Conservation (phyloP, 164 flowering plant genomes). For the Macadamia tetraphylla region DNA sequence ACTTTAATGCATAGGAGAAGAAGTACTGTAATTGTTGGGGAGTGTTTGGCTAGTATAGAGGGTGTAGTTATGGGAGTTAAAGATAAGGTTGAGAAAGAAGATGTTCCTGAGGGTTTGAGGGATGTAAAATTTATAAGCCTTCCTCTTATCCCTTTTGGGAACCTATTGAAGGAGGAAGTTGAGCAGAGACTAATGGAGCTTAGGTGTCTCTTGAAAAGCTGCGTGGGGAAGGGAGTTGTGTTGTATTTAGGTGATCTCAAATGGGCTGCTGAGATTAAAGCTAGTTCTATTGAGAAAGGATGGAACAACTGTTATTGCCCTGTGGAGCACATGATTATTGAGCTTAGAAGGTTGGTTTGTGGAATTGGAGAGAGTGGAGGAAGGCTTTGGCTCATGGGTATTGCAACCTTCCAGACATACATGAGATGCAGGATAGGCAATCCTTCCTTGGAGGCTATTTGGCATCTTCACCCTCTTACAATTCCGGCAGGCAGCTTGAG, state of each 20-base stretch:
- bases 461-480: slow-evolving; percentile 68
- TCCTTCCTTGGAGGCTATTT: slow-evolving; percentile 70
- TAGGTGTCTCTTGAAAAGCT: background rate
- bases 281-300: slow-evolving; percentile 25
- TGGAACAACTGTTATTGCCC: slow-evolving; percentile 46
- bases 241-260: background rate
- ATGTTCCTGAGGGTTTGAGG: slow-evolving; percentile 48
- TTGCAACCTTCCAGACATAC: slow-evolving; percentile 72
- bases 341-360: slow-evolving; percentile 61
- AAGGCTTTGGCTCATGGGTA: slow-evolving; percentile 73
- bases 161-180: slow-evolving; percentile 45
- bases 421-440: slow-evolving; percentile 60
- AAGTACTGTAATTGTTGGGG: slow-evolving; percentile 64
- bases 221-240: background rate
- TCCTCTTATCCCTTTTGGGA: slow-evolving; percentile 42
- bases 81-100: slow-evolving; percentile 56
- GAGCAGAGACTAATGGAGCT: background rate
- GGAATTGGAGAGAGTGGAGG: slow-evolving; percentile 45
- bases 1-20: slow-evolving; percentile 45
- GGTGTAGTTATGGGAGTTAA: slow-evolving; percentile 52
- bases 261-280: background rate
- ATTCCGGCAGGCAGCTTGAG: slow-evolving; percentile 66
- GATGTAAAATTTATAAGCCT: slow-evolving; percentile 47
- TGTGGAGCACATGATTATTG: slow-evolving; percentile 68
- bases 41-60: slow-evolving; percentile 46